phyloP scores from a whole-genome alignment of 176 grass and related monocot species.

The Areca catechu region DNA sequence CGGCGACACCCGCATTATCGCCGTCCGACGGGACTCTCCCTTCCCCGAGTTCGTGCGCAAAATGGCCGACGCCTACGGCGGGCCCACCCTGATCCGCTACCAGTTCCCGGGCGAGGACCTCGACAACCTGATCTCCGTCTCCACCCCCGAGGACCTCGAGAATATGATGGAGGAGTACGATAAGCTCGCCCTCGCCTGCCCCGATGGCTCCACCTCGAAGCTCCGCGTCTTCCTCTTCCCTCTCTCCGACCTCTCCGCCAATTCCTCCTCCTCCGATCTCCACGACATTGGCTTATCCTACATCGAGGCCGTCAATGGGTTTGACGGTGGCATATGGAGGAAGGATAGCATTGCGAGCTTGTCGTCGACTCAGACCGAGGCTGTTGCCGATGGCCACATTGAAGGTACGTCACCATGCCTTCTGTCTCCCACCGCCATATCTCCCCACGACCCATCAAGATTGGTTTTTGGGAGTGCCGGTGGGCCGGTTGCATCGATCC shows the following conservation, averaged over 20 bases:
- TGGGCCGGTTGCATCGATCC: too few relatives aligned
- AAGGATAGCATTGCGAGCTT: slow-evolving; percentile 63
- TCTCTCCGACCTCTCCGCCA: slow-evolving; percentile 25
- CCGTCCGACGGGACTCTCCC: slow-evolving; percentile 41
- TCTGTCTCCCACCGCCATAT: slow-evolving; percentile 45
- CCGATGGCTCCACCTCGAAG: slow-evolving; percentile 40
- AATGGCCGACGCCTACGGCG: slow-evolving; percentile 55
- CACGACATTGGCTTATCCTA: slow-evolving; percentile 2
- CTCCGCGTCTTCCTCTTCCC: slow-evolving; percentile 84
- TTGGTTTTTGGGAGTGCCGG: slow-evolving; percentile 18
- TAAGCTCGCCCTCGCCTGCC: slow-evolving; percentile 24
- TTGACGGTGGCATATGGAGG: slow-evolving; percentile 13
- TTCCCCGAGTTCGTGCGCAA: slow-evolving; percentile 38
- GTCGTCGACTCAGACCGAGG: slow-evolving; percentile 30
- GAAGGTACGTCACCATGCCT: slow-evolving; percentile 34
- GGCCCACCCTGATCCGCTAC: slow-evolving; percentile 56
- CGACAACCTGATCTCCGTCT: slow-evolving; percentile 94
- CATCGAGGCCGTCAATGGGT: slow-evolving; percentile 21
- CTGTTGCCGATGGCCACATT: slow-evolving; percentile 2
- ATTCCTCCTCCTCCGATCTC: not conserved
- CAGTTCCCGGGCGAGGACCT: slow-evolving; percentile 93
- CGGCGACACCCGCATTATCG: slow-evolving; percentile 90
- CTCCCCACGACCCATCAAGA: slow-evolving; percentile 52
- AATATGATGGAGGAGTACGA: slow-evolving; percentile 98
- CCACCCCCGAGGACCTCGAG: slow-evolving; percentile 90